phyloP scores from a whole-genome alignment of 2,329 filamentous ascomycete genomes.

The Cephalotrichum gorgonifer region DNA sequence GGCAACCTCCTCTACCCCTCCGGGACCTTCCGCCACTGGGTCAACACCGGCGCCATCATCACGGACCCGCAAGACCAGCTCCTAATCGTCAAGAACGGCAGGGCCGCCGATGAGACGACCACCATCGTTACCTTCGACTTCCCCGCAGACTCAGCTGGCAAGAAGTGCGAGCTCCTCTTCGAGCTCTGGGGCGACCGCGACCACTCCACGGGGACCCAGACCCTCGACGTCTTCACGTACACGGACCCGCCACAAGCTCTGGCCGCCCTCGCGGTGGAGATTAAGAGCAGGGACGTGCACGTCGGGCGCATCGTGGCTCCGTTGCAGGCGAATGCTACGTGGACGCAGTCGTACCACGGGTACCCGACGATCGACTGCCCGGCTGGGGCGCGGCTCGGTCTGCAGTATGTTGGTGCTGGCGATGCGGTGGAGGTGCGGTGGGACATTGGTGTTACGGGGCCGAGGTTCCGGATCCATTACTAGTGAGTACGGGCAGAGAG shows the following conservation, averaged over 20 bases:
- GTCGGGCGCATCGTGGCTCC: neutral
- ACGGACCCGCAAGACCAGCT: conserved; percentile 7
- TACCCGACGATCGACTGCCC: conserved; percentile 3
- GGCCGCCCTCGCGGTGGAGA: neutral
- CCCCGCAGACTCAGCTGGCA: conserved; percentile 2
- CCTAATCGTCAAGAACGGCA: conserved; percentile 8
- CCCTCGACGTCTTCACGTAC: conserved; percentile 7
- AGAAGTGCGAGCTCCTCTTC: conserved; percentile 7
- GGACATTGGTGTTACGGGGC: conserved; percentile 6
- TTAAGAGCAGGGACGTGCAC: neutral
- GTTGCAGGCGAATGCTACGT: conserved; percentile 1
- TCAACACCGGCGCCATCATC: conserved; percentile 2
- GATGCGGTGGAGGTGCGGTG: conserved; percentile 4
- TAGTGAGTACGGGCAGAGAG: too few species aligned
- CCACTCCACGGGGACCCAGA: conserved; percentile 4
- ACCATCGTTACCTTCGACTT: conserved; percentile 6
- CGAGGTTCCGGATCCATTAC: conserved; percentile 3
- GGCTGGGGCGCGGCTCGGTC: conserved; percentile 1
- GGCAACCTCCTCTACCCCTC: conserved; percentile 11
- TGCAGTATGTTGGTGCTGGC: conserved; percentile 4
- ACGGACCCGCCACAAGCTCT: neutral
- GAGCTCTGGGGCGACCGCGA: conserved; percentile 7
- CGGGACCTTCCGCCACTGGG: conserved; percentile 5
- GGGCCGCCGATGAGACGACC: conserved; percentile 4
- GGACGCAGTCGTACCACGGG: conserved; percentile 1